Conservation (phyloP, 805 yeast genomes). For the Ogataea nakhonphanomensis region DNA sequence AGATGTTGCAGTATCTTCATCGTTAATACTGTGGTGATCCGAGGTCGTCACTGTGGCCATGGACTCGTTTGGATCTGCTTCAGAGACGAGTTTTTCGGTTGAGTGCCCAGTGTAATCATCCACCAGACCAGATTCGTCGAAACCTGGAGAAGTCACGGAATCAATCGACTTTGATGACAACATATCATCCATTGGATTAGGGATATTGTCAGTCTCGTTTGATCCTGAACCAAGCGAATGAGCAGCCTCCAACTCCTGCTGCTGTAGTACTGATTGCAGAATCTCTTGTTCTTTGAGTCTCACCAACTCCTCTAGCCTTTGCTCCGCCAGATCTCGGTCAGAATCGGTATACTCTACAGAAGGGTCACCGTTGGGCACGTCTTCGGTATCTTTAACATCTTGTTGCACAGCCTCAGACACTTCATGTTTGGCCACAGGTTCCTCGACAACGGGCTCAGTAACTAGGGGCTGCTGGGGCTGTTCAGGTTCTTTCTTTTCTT, state of each 20-base stretch:
- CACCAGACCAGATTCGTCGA: slow-evolving; percentile 12
- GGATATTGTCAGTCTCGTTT: slow-evolving; percentile 11
- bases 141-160: slow-evolving; percentile 11
- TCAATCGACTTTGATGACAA: neutral
- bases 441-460: neutral
- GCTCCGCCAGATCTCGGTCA: slow-evolving; percentile 27
- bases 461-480: neutral
- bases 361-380: slow-evolving; percentile 6
- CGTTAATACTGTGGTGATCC: slow-evolving; percentile 4
- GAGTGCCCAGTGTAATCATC: slow-evolving; percentile 10
- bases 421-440: neutral
- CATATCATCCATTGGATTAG: slow-evolving; percentile 4
- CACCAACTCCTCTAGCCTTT: slow-evolving; percentile 27
- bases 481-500: neutral
- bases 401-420: too few species aligned
- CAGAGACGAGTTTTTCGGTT: slow-evolving; percentile 3
- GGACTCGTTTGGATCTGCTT: slow-evolving; percentile 7
- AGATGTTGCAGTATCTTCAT: slow-evolving; percentile 7
- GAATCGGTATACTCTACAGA: slow-evolving; percentile 23
- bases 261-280: slow-evolving; percentile 20
- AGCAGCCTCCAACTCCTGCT: slow-evolving; percentile 19
- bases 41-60: slow-evolving; percentile 12
- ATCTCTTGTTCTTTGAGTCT: slow-evolving; percentile 28
- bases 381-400: slow-evolving; percentile 9
- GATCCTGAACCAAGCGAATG: slow-evolving; percentile 15